phyloP scores from a whole-genome alignment of 176 grass and related monocot species.

The Hsuehochloa calcarea region DNA sequence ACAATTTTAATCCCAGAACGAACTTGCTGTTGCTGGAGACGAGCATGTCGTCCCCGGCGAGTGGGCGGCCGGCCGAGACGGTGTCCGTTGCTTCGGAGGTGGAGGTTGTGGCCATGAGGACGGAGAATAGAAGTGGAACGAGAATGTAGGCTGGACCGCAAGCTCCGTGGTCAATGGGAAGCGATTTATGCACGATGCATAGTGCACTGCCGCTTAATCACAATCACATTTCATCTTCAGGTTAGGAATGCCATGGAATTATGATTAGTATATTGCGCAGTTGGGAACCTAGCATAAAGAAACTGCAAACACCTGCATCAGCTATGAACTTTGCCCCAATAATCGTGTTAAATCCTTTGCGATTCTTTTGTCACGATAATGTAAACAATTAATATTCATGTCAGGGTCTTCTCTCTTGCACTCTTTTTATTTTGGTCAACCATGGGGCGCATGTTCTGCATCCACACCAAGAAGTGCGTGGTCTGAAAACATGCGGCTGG shows the following conservation, averaged over 20 bases:
- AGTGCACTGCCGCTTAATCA: background rate
- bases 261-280: background rate
- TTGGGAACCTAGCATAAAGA: no score
- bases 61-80: background rate
- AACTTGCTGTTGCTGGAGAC: constrained; percentile 4
- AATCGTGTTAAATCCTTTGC: no score
- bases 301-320: background rate
- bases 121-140: background rate
- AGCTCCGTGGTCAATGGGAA: background rate
- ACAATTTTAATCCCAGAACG: no score
- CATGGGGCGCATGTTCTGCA: background rate
- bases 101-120: background rate
- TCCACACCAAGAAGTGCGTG: background rate
- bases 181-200: background rate
- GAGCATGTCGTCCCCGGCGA: background rate
- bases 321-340: background rate
- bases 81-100: background rate
- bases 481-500: background rate
- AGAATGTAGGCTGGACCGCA: background rate
- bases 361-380: background rate
- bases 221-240: background rate
- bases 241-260: background rate
- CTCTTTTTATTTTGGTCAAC: background rate
- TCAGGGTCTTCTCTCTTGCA: no score
- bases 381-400: no score